Base-by-base conservation (phyloP, 1,284 basidiomycete species). In the Ustilago hordei region DNA sequence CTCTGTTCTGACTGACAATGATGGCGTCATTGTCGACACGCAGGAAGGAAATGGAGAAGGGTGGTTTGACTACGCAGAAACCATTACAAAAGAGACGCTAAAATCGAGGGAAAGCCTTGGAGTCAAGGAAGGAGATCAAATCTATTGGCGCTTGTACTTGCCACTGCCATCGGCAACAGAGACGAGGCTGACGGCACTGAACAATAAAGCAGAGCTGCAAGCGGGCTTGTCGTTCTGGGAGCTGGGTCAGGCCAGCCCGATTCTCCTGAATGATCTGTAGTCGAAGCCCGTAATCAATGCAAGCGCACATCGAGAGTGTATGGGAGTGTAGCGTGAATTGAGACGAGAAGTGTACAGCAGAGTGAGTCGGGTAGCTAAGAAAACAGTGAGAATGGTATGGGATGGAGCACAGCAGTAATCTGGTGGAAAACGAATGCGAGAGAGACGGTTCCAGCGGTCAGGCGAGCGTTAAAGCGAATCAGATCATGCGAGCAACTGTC, bases 161-260 rank as follows among this genome's bases (percentile, higher is more conserved):
- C 75, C 75, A 1, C 19, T 73, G 1, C 55, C 55, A 1, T n/a
- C 61, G 13, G 61, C 54, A 2, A 69, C 60, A 28, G 9, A 45
- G 19, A 13, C 8, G 13, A 57, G 70, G 4, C 34, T 63, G 9
- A 41, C 11, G 8, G 57, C 61, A 4, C 7, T 78, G 12, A 55
- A 63, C 2, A 48, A 38, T 0, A 45, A 59, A 7, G 47, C 34
- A 1, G 55, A 56, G 8, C 12, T 55, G 8, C 6, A 35, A 7
- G 60, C 60, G 1, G 75, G 75, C 0, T 35, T 78, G 2, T 69
- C 75, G 57, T 45, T 78, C 2, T 78, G 75, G 75, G 75, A 78
- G 34, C 35, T 78, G 5, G 75, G 75, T 8, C 75, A 78, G n/a
- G 67, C 71, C 0, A 64, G 45, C 31, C 39, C 56, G 2, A 8